Percentiles rank a stretch among this genome's conserved stretches.
These are phyloP conservation scores for Platanus orientalis DNA, from an alignment of 164 flowering plant genomes.

Conservation along the genomic window DNA sequence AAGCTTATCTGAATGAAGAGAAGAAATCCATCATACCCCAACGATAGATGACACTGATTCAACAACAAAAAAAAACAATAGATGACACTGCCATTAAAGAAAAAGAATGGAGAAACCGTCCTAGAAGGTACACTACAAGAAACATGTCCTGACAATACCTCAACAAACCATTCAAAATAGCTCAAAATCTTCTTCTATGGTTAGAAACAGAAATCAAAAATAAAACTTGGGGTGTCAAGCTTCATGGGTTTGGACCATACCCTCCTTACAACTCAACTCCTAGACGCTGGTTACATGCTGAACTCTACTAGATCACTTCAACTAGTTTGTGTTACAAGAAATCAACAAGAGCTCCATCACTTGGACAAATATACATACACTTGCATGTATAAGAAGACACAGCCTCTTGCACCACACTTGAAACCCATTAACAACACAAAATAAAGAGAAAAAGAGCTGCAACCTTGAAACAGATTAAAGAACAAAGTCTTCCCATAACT, in stretches of 20 bases:
- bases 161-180: background rate
- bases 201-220: slow-evolving; percentile 9
- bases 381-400: slow-evolving; percentile 13
- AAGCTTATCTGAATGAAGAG: background rate
- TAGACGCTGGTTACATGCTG: background rate
- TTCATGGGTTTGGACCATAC: slow-evolving; percentile 1
- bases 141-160: background rate
- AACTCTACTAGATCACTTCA: background rate
- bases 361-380: slow-evolving; percentile 43
- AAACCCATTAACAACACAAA: slow-evolving; percentile 8
- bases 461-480: background rate
- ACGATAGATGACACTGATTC: background rate
- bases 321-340: background rate
- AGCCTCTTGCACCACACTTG: slow-evolving; percentile 6
- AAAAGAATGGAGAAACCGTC: background rate
- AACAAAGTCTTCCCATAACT: background rate
- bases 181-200: slow-evolving; percentile 11
- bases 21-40: background rate
- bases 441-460: background rate
- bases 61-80: background rate
- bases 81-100: background rate
- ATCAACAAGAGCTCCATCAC: slow-evolving; percentile 17
- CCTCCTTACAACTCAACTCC: background rate
- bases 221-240: background rate
- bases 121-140: background rate